These are phyloP conservation scores for Penicillium brevicompactum DNA, from an alignment of 2,329 filamentous ascomycete species.

Conservation along the genomic window DNA sequence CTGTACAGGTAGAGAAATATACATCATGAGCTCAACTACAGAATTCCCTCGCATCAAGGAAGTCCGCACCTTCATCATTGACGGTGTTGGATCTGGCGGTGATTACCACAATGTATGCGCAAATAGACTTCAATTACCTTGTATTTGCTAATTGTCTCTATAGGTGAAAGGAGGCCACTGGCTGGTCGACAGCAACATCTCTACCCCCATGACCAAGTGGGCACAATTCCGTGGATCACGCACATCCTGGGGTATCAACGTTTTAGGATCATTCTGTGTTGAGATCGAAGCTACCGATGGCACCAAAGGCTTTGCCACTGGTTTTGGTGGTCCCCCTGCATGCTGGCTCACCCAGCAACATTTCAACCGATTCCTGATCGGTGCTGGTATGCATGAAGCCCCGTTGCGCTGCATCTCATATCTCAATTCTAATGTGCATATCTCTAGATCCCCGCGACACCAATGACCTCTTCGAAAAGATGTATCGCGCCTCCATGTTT, in stretches of 20 bases:
- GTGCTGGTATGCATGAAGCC: conserved; percentile 57
- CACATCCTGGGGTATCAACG: conserved; percentile 95
- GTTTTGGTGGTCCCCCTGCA: conserved; percentile 88
- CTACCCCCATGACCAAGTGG: conserved; percentile 88
- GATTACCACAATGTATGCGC: conserved; percentile 79
- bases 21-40: conserved; percentile 33
- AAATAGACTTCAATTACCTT: not conserved
- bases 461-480: conserved; percentile 90
- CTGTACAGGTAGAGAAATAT: not conserved
- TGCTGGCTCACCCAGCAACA: conserved; percentile 95
- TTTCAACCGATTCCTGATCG: conserved; percentile 88
- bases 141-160: not conserved
- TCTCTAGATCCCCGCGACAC: conserved; percentile 78
- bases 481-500: conserved; percentile 96
- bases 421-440: not conserved
- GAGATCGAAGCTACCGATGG: conserved; percentile 88
- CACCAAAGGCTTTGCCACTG: conserved; percentile 90
- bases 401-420: not conserved
- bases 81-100: conserved; percentile 51
- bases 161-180: conserved; percentile 60
- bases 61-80: conserved; percentile 49
- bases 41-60: conserved; percentile 49
- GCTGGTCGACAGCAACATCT: conserved; percentile 90
- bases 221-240: conserved; percentile 84
- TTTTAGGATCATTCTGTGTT: conserved; percentile 86